phyloP scores from a whole-genome alignment of 2,329 filamentous ascomycete genomes.

The Aspergillus sergii region DNA sequence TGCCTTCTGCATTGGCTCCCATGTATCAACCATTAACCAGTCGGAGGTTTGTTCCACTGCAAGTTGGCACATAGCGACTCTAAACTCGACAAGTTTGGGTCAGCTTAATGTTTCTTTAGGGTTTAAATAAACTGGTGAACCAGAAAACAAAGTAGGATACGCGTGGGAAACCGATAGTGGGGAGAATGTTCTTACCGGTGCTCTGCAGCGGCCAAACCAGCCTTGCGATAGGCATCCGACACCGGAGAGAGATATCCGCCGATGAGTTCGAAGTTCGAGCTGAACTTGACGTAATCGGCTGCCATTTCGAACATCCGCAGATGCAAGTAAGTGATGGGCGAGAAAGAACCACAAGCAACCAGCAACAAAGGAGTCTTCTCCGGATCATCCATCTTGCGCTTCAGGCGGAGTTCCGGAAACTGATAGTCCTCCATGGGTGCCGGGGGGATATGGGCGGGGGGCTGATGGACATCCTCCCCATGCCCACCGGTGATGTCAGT shows the following conservation, averaged over 20 bases:
- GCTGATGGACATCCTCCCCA: conserved; percentile 32
- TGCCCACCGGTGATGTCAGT: conserved; percentile 29
- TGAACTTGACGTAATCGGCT: conserved; percentile 74
- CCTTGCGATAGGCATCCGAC: conserved; percentile 76
- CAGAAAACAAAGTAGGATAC: neutral
- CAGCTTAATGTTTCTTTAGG: neutral
- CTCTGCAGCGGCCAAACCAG: conserved; percentile 71
- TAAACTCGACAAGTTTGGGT: conserved; percentile 29
- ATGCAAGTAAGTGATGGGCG: conserved; percentile 60
- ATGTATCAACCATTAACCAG: conserved; percentile 85
- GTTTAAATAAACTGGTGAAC: neutral
- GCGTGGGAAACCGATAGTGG: neutral
- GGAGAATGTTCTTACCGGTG: conserved; percentile 57
- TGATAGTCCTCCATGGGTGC: conserved; percentile 44
- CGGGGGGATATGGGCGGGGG: conserved; percentile 25
- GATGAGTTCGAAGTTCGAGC: conserved; percentile 78
- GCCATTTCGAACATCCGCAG: conserved; percentile 89
- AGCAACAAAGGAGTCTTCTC: conserved; percentile 52
- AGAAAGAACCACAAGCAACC: conserved; percentile 64
- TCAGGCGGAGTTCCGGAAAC: conserved; percentile 49
- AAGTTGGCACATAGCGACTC: conserved; percentile 82
- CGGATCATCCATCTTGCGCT: conserved; percentile 50
- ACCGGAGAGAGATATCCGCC: conserved; percentile 85
- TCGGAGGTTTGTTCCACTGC: conserved; percentile 72
- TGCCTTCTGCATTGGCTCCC: conserved; percentile 81